Evolutionary conservation across 495 filamentous ascomycete species (phyloP).

Genomic region (Aspergillus ostianus): DNA sequence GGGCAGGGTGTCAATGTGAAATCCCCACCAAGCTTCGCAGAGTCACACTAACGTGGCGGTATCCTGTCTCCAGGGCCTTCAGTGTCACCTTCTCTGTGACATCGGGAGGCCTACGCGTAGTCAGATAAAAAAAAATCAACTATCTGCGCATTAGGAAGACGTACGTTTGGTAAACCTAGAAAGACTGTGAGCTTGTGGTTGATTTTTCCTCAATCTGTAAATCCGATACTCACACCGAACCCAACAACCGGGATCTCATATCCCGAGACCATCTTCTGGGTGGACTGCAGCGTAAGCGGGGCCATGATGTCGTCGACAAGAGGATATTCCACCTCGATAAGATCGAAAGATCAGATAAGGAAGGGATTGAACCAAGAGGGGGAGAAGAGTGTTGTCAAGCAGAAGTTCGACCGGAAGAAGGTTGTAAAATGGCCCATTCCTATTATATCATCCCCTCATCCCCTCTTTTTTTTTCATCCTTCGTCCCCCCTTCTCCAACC

Average conservation of each 20-base stretch:
- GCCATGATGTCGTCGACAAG: conserved; percentile 45
- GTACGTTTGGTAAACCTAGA: conserved; percentile 74
- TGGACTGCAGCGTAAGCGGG: conserved; percentile 58
- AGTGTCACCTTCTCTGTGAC: conserved; percentile 54
- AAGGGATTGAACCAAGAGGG: neutral
- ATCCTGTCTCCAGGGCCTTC: conserved; percentile 67
- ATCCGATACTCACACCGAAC: conserved; percentile 58
- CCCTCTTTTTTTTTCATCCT: neutral
- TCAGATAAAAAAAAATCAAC: neutral
- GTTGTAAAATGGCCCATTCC: neutral
- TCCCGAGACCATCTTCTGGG: conserved; percentile 68
- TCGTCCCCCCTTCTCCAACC: neutral
- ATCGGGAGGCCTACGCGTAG: conserved; percentile 45
- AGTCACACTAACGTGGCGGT: conserved; percentile 58
- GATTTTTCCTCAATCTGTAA: no score
- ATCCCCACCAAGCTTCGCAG: neutral
- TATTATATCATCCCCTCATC: neutral
- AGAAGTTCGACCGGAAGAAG: neutral
- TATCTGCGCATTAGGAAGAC: conserved; percentile 5
- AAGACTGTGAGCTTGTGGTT: conserved; percentile 6
- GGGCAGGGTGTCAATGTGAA: neutral
- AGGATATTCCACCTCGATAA: neutral
- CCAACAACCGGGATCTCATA: conserved; percentile 75
- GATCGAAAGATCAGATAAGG: neutral
- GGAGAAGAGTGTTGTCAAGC: neutral